phyloP scores from a whole-genome alignment of 2,329 filamentous ascomycete species.

The Ophiosphaerella korrae region DNA sequence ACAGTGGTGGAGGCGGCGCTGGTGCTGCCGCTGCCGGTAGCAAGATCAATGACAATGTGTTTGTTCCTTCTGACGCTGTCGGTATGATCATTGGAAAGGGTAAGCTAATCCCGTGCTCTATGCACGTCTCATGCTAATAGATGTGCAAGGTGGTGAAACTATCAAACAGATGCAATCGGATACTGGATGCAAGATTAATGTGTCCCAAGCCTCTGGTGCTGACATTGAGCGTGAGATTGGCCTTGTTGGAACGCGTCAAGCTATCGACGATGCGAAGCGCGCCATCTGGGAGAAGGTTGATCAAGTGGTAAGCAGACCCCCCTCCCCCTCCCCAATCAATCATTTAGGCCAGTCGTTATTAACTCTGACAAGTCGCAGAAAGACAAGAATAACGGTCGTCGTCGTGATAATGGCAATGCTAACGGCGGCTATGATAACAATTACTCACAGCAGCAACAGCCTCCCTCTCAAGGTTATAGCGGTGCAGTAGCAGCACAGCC shows the following conservation, averaged over 20 bases:
- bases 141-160: conserved; percentile 72
- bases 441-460: conserved; percentile 55
- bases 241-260: conserved; percentile 75
- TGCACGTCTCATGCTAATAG: conserved; percentile 18
- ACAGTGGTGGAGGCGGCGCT: conserved; percentile 46
- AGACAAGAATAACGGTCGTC: conserved; percentile 52
- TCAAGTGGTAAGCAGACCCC: conserved; percentile 69
- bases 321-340: neutral
- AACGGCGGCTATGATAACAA: conserved; percentile 44
- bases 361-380: conserved; percentile 43
- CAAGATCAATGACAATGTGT: conserved; percentile 81
- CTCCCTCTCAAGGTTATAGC: conserved; percentile 43
- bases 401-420: conserved; percentile 41
- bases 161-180: conserved; percentile 91
- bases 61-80: conserved; percentile 86
- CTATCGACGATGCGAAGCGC: conserved; percentile 79
- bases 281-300: conserved; percentile 93
- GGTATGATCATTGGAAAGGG: conserved; percentile 96
- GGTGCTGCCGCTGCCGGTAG: conserved; percentile 49
- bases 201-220: conserved; percentile 78
- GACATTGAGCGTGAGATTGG: conserved; percentile 87
- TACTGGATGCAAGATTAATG: conserved; percentile 93
- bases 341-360: conserved; percentile 9
- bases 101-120: conserved; percentile 23
- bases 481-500: conserved; percentile 31